A percentile compares a stretch with the other conserved stretches of the same genome.
phyloP scores from a whole-genome alignment of 768 basidiomycete species.

The Serpula lacrymans region DNA sequence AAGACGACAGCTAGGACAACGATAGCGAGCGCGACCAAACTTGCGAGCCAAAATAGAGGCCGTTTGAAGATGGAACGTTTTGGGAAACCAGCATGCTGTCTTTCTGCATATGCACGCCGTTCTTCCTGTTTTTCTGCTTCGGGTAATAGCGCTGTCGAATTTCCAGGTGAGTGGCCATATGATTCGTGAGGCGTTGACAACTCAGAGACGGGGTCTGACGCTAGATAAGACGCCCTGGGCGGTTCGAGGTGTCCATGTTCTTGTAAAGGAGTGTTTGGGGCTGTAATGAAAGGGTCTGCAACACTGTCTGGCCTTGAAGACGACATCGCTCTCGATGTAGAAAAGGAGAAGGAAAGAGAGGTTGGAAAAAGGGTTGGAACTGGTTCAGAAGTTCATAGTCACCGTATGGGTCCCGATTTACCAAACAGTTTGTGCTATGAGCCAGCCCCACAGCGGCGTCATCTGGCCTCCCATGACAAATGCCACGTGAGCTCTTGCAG shows the following conservation, averaged over 20 bases:
- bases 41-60: slow-evolving; percentile 25
- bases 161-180: slow-evolving; percentile 15
- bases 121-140: slow-evolving; percentile 13
- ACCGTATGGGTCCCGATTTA: too few species aligned
- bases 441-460: too few species aligned
- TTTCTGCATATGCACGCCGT: slow-evolving; percentile 6
- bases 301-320: slow-evolving; percentile 18
- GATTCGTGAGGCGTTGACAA: slow-evolving; percentile 22
- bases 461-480: too few species aligned
- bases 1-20: slow-evolving; percentile 39
- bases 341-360: not conserved
- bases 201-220: slow-evolving; percentile 14
- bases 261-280: slow-evolving; percentile 9
- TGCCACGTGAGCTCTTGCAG: too few species aligned
- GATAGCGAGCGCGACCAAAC: slow-evolving; percentile 23
- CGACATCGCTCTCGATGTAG: slow-evolving; percentile 5
- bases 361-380: too few species aligned
- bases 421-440: too few species aligned
- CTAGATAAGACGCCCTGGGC: slow-evolving; percentile 26
- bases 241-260: slow-evolving; percentile 7
- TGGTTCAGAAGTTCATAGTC: too few species aligned
- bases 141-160: slow-evolving; percentile 22
- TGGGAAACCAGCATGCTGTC: too few species aligned
- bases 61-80: slow-evolving; percentile 18
- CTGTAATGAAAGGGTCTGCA: slow-evolving; percentile 10